Evolutionary conservation across 2,329 filamentous ascomycete species (phyloP), one percentile per base, ranked within the genome.

Genomic region (Thyridium curvatum): DNA sequence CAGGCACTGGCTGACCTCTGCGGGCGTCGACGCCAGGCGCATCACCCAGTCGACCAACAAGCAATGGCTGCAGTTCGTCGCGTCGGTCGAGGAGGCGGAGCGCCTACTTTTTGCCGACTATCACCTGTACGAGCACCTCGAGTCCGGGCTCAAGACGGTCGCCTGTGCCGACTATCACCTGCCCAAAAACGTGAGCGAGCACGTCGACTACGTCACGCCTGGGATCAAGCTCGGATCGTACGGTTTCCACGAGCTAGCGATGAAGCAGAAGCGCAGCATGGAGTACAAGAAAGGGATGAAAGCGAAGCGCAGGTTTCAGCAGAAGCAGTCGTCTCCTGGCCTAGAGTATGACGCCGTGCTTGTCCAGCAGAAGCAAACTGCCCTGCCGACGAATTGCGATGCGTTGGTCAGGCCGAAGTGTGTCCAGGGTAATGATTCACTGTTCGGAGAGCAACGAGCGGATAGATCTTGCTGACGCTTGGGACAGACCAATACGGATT

Each of bases 171-270:
- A 41, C 43, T 58, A 56, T 50, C 69, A 72, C 41, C 54, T 77
- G 5, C 73, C 73, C 1, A 58, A 59, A 18, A 51, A 65, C 31
- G 46, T 77, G 12, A 61, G 61, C 32, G 46, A 60, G 10, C 69
- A 77, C 41, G 60, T 78, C 37, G 73, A 78, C 54, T 77, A 76
- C 51, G 66, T 79, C 30, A 77, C 68, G 1, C 74, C 74, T 0
- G 72, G 72, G 13, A 66, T 74, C 45, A 72, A 71, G 44, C 60
- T 77, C n/a, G 56, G 58, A 42, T 46, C 38, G 8, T 38, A 46
- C 32, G 33, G 21, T 8, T n/a, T 18, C 26, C 33, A 33, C 18
- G 17, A 15, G 8, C 12, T 30, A 30, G 29, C 16, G 9, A 38
- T 28, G 18, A 38, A 32, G 10, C 4, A 18, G 14, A 41, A 41